A percentile compares a stretch with the other conserved stretches of the same genome.
These are phyloP conservation scores for Besnoitia besnoiti DNA, from an alignment of 169 alveolate genomes.

Conservation along the genomic window DNA sequence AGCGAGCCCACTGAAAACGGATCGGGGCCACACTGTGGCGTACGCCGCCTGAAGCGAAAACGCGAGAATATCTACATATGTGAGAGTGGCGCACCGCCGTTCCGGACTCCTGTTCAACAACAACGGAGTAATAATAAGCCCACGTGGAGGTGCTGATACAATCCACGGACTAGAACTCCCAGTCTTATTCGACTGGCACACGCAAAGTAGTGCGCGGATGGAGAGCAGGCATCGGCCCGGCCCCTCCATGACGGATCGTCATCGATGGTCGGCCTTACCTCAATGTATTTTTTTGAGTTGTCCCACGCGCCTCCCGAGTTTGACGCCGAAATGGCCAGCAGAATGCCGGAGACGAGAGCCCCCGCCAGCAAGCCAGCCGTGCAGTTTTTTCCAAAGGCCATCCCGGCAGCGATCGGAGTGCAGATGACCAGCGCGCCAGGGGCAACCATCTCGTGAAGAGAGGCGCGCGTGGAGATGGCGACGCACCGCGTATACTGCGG, in stretches of 20 bases:
- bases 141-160: too few relatives aligned
- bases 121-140: too few relatives aligned
- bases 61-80: too few relatives aligned
- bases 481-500: conserved; percentile 87
- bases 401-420: conserved; percentile 83
- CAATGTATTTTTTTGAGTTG: conserved; percentile 89
- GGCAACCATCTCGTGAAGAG: conserved; percentile 87
- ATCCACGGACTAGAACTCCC: too few relatives aligned
- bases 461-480: conserved; percentile 84
- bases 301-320: conserved; percentile 94
- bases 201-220: background rate
- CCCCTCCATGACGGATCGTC: background rate
- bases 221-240: background rate
- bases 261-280: too few relatives aligned
- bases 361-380: conserved; percentile 92
- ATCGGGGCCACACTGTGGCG: too few relatives aligned
- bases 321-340: conserved; percentile 87
- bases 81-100: too few relatives aligned
- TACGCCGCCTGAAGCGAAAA: too few relatives aligned
- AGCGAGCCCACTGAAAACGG: too few relatives aligned
- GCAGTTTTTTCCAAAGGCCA: conserved; percentile 84
- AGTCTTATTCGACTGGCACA: too few relatives aligned
- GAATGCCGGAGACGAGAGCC: conserved; percentile 87
- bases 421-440: conserved; percentile 87
- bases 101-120: too few relatives aligned